These are phyloP conservation scores for Syzygium grande DNA, from an alignment of 345 rosid species.

Conservation along the genomic window DNA sequence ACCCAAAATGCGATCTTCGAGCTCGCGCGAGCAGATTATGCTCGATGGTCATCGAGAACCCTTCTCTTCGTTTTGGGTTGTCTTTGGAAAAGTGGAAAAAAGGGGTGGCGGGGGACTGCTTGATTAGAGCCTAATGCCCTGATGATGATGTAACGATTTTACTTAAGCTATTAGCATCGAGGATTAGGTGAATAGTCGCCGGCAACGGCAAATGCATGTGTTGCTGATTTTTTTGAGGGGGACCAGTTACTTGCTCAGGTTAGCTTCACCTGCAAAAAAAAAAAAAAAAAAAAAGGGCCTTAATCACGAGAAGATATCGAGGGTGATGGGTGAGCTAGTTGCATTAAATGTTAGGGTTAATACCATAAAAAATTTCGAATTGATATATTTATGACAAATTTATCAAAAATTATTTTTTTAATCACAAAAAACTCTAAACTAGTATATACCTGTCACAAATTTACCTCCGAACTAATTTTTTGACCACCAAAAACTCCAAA, in stretches of 20 bases:
- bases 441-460: no score
- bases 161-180: neutral
- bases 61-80: neutral
- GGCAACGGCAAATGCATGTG: neutral
- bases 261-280: neutral
- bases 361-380: no score
- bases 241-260: neutral
- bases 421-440: no score
- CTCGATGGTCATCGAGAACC: neutral
- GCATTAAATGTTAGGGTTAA: neutral
- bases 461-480: no score
- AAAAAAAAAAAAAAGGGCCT: neutral
- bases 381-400: no score
- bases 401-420: no score
- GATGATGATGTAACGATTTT: neutral
- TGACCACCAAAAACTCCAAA: no score
- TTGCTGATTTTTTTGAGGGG: neutral
- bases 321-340: neutral
- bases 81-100: neutral
- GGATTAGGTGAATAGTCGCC: neutral
- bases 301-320: neutral
- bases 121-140: neutral
- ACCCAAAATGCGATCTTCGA: neutral
- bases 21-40: neutral
- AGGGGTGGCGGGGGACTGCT: neutral